Percentiles rank a stretch among this genome's conserved stretches.
Evolutionary conservation across 352 stramenopile genomes (phyloP).

Genomic region (Phytopythium boreale): DNA sequence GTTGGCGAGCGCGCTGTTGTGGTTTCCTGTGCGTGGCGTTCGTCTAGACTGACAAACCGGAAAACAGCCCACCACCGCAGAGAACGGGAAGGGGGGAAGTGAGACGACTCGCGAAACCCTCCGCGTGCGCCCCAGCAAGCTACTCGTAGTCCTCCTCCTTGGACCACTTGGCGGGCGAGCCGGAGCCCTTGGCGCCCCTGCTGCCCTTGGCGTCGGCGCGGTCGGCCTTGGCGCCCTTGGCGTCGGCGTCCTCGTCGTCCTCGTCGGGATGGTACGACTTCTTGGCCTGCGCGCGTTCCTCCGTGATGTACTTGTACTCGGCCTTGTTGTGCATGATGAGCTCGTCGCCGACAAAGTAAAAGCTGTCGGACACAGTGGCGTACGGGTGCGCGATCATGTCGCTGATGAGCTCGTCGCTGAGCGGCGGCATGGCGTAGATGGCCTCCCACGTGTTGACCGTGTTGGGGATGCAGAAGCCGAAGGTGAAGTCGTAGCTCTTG

Average conservation of each 20-base stretch:
- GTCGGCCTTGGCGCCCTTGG: constrained; percentile 46
- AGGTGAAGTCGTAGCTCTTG: constrained; percentile 96
- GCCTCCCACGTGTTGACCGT: constrained; percentile 96
- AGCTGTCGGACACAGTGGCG: constrained; percentile 93
- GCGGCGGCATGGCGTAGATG: constrained; percentile 91
- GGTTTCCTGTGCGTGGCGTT: not conserved
- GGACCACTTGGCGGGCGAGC: constrained; percentile 74
- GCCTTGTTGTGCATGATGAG: constrained; percentile 97
- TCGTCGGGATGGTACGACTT: constrained; percentile 89
- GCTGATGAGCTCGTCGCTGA: constrained; percentile 93
- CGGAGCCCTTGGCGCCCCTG: constrained; percentile 30
- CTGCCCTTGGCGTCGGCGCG: constrained; percentile 56
- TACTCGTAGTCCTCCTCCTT: constrained; percentile 91
- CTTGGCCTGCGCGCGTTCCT: constrained; percentile 90
- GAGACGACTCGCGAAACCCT: not conserved
- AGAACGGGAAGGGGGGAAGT: not conserved
- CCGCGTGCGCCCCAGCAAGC: constrained; percentile 15
- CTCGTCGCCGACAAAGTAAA: constrained; percentile 96
- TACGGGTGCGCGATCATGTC: constrained; percentile 94
- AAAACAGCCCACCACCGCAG: not conserved
- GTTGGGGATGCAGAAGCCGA: constrained; percentile 95
- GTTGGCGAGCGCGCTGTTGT: not conserved
- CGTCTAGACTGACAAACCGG: not conserved
- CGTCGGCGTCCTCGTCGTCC: constrained; percentile 71
- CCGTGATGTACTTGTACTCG: constrained; percentile 92